Base-by-base conservation (phyloP, 345 rosid species). In the Bruguiera gymnorhiza region DNA sequence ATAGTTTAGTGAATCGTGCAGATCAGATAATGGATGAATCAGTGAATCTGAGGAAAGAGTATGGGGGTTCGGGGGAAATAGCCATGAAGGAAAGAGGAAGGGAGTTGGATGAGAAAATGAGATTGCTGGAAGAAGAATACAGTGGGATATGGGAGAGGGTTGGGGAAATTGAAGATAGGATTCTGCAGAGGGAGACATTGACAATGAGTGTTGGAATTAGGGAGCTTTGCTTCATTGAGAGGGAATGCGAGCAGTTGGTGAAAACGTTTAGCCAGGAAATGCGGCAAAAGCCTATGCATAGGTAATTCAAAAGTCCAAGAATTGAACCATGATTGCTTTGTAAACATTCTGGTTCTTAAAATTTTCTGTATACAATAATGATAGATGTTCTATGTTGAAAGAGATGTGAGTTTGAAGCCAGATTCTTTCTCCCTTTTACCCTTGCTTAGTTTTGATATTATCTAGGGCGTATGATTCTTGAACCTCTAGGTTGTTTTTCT, bases 161-260 rank as follows among this genome's bases (percentile, higher is more conserved):
- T 24, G 60, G 60, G 26, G 6, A 56, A 15, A 56, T 56, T 56
- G 60, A 56, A 27, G 30, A 56, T 56, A 24, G 16, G 2, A 23
- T 56, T 56, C 29, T 56, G 60, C 60, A 16, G 30, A 56, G 23
- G 60, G 60, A 56, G 60, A 56, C 60, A 24, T 21, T 56, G 30
- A 30, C 60, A 10, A 24, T 56, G 60, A 56, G 60, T 24, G 18
- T 56, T 56, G 30, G 60, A 8, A 56, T 56, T 56, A 56, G 60
- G 29, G 60, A 56, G 60, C 60, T 56, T 56, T 56, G 60, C 60
- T 56, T 56, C 29, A 24, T 56, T 24, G 60, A 56, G 60, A 56
- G 60, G 60, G 87, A 90, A 73, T 87, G 90, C 81, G 88, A 72
- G 63, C 91, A 83, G 80, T 77, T 90, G 91, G 89, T 90, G 63